phyloP scores from a whole-genome alignment of 2,329 filamentous ascomycete genomes.

The Simplicillium aogashimaense region DNA sequence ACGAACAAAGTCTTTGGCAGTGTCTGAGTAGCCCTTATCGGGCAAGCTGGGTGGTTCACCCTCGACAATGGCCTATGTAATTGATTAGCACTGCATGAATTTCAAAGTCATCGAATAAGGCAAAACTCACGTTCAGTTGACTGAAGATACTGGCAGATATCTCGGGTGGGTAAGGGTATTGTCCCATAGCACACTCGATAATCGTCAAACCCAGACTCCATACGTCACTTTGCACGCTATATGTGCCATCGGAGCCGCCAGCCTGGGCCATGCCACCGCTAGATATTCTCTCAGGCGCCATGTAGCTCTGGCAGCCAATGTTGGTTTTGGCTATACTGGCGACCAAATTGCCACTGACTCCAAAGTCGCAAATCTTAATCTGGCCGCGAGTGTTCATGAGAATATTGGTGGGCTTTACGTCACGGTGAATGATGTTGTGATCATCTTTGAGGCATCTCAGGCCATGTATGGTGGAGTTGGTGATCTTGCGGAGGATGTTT shows the following conservation, averaged over 20 bases:
- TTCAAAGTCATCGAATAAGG: not conserved
- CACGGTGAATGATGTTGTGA: conserved; percentile 97
- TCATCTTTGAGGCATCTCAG: conserved; percentile 92
- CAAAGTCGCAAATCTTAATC: conserved; percentile 98
- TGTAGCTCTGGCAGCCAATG: conserved; percentile 98
- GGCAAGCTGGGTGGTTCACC: conserved; percentile 90
- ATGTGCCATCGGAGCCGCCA: conserved; percentile 67
- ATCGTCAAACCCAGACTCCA: conserved; percentile 93
- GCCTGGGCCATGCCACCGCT: conserved; percentile 69
- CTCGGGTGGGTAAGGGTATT: conserved; percentile 93
- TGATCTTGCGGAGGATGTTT: conserved; percentile 78
- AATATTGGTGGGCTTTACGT: conserved; percentile 99
- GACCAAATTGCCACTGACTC: conserved; percentile 91
- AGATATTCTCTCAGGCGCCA: conserved; percentile 93
- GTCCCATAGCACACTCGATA: conserved; percentile 89
- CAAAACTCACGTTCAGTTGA: conserved; percentile 74
- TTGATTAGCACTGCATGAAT: conserved; percentile 5
- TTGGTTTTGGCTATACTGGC: conserved; percentile 98
- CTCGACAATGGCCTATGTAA: conserved; percentile 80
- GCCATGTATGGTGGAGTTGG: conserved; percentile 80
- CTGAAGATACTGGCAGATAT: conserved; percentile 98
- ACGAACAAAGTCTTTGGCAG: conserved; percentile 76
- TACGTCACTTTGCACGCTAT: conserved; percentile 95
- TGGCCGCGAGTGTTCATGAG: conserved; percentile 82
- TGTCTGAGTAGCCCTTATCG: conserved; percentile 63